Evolutionary conservation across 768 basidiomycete genomes (phyloP).

Genomic region (Symmetrospora coprosmae): DNA sequence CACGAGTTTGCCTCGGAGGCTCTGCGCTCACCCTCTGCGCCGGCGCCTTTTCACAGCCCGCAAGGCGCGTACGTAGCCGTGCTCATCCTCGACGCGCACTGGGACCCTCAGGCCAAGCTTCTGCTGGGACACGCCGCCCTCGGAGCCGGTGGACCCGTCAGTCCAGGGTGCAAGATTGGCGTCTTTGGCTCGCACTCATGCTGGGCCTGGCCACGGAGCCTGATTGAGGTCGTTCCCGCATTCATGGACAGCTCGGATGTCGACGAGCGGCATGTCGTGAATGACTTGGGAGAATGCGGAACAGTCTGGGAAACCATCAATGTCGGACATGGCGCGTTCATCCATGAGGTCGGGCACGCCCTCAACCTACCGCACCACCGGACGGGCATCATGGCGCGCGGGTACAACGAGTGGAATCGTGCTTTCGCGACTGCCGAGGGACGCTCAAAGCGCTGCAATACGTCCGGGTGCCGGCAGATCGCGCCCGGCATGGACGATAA

Average conservation of each 20-base stretch:
- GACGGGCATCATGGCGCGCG: conserved; percentile 17
- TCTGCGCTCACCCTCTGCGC: conserved; percentile 7
- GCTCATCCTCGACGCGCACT: conserved; percentile 10
- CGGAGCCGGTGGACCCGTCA: conserved; percentile 8
- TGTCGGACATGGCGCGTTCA: conserved; percentile 17
- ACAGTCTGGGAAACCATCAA: conserved; percentile 15
- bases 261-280: conserved; percentile 13
- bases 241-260: conserved; percentile 16
- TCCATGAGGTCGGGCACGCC: conserved; percentile 21
- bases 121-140: conserved; percentile 17
- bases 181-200: conserved; percentile 20
- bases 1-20: conserved; percentile 17
- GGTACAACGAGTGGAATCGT: conserved; percentile 21
- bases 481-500: conserved; percentile 26
- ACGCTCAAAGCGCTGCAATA: conserved; percentile 2
- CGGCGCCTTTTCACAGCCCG: conserved; percentile 1
- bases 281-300: conserved; percentile 14
- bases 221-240: conserved; percentile 11
- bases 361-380: conserved; percentile 14
- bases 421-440: conserved; percentile 6
- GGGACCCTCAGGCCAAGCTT: conserved; percentile 5
- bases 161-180: conserved; percentile 12
- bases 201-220: conserved; percentile 18
- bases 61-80: conserved; percentile 19
- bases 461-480: conserved; percentile 15